These are phyloP conservation scores for Kandelia obovata DNA, from an alignment of 345 rosid species.

Conservation along the genomic window DNA sequence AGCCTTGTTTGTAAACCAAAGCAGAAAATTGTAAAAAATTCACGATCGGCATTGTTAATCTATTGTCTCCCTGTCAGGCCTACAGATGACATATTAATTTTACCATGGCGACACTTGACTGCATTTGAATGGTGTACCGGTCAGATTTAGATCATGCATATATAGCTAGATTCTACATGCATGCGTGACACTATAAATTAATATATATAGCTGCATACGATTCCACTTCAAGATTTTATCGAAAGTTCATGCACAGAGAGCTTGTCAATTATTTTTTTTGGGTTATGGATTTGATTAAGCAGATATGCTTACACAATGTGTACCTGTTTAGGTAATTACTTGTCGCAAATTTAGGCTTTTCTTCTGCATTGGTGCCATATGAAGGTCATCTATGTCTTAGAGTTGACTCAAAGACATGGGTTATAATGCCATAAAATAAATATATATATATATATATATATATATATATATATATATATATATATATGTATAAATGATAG, in stretches of 20 bases:
- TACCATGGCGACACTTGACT: conserved; percentile 13
- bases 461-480: background rate
- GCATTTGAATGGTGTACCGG: no score
- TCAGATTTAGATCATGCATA: no score
- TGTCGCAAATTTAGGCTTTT: conserved; percentile 34
- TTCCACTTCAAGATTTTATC: background rate
- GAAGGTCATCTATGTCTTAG: conserved; percentile 13
- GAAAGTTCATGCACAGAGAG: conserved; percentile 7
- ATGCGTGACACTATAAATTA: background rate
- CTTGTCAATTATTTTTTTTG: conserved; percentile 5
- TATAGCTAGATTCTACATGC: no score
- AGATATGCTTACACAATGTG: conserved; percentile 12
- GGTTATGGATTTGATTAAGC: conserved; percentile 7
- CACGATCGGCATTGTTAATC: no score
- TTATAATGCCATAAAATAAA: background rate
- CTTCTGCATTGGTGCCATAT: conserved; percentile 32
- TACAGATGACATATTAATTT: conserved; percentile 22
- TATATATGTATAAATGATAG: background rate
- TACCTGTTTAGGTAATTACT: conserved; percentile 26
- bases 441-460: no score
- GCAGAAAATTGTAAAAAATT: no score
- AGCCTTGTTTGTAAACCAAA: no score
- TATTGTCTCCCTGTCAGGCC: conserved; percentile 25
- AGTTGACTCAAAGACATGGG: conserved; percentile 29
- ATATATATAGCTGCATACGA: conserved; percentile 16